These are phyloP conservation scores for Hibiscus trionum DNA, from an alignment of 345 rosid species.

Conservation along the genomic window DNA sequence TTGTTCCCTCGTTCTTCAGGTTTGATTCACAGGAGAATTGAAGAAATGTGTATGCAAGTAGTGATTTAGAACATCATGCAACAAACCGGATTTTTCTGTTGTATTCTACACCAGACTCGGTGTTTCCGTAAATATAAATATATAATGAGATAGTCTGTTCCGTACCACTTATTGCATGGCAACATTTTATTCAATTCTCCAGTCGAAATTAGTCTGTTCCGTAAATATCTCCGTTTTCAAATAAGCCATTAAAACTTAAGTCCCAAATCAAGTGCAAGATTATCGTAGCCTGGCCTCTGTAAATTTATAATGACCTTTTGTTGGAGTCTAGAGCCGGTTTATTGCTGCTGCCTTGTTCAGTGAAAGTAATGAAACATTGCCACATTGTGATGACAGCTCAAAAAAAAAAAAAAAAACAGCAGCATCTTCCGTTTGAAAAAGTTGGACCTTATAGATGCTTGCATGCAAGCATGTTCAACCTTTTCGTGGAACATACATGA, in stretches of 20 bases:
- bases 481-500: neutral
- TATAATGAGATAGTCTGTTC: neutral
- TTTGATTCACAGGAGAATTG: neutral
- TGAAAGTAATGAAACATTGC: neutral
- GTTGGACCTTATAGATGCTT: neutral
- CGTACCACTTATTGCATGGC: neutral
- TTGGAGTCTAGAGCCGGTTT: slow-evolving; percentile 7
- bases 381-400: neutral
- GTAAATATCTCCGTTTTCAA: neutral
- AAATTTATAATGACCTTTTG: slow-evolving; percentile 2
- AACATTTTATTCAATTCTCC: neutral
- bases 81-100: neutral
- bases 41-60: neutral
- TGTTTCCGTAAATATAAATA: neutral
- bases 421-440: neutral
- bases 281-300: neutral
- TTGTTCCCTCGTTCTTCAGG: neutral
- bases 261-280: neutral
- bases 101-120: neutral
- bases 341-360: neutral
- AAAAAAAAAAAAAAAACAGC: neutral
- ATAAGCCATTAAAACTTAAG: neutral
- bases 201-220: neutral
- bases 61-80: neutral
- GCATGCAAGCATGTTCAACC: neutral